phyloP scores from a whole-genome alignment of 345 rosid species.

The Litchi chinensis region DNA sequence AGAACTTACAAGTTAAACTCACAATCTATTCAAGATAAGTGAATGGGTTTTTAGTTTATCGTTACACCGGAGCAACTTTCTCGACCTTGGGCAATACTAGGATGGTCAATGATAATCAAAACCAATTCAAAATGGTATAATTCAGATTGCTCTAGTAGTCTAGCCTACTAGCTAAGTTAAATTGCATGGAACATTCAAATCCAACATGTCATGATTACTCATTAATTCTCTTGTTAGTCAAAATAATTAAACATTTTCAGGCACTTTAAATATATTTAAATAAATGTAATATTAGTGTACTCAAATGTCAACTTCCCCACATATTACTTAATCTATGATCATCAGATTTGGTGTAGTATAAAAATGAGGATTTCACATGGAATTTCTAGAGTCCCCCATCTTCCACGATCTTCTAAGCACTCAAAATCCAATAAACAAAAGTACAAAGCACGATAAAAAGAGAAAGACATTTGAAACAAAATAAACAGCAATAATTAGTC shows the following conservation, averaged over 20 bases:
- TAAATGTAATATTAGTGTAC: background rate
- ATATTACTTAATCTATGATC: background rate
- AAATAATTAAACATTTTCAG: background rate
- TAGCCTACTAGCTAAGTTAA: background rate
- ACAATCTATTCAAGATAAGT: too few relatives aligned
- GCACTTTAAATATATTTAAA: background rate
- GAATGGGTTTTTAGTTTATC: too few relatives aligned
- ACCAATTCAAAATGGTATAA: too few relatives aligned
- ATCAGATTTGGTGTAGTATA: background rate
- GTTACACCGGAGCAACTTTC: too few relatives aligned
- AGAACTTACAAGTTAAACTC: too few relatives aligned
- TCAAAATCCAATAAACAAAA: conserved; percentile 23
- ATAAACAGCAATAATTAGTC: background rate
- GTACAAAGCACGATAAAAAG: conserved; percentile 4
- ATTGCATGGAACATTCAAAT: background rate
- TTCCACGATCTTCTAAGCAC: conserved; percentile 30
- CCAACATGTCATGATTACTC: background rate
- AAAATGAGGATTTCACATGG: conserved; percentile 35
- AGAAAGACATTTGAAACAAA: background rate
- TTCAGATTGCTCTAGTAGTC: background rate
- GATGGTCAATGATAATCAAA: background rate
- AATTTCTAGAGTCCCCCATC: conserved; percentile 29
- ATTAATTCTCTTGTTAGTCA: background rate
- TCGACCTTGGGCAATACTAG: background rate
- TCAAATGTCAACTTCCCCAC: conserved; percentile 15